These are phyloP conservation scores for Coleophoma cylindrospora DNA, from an alignment of 2,329 filamentous ascomycete species.

Conservation along the genomic window DNA sequence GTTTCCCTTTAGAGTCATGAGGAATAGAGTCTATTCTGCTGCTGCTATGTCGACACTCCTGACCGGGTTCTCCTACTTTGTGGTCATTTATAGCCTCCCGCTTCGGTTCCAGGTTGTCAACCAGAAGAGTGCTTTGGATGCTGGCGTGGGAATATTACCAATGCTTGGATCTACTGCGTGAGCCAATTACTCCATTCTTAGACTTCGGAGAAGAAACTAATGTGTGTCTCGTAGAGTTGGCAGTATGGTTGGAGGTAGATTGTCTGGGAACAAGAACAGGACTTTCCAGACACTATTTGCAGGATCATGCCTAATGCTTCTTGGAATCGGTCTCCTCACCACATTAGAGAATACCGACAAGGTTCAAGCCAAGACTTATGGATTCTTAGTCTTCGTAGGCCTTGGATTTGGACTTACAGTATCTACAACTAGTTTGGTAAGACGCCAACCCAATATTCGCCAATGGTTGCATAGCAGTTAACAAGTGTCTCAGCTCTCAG, in stretches of 20 bases:
- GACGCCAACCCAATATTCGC: not conserved
- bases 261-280: conserved; percentile 49
- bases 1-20: conserved; percentile 46
- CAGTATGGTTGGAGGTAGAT: conserved; percentile 47
- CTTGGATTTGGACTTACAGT: conserved; percentile 46
- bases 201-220: not conserved
- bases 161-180: conserved; percentile 48
- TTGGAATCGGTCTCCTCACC: conserved; percentile 46
- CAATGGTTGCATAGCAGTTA: too few species aligned
- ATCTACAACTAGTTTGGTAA: conserved; percentile 2
- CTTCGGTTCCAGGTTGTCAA: conserved; percentile 56
- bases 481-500: conserved; percentile 42
- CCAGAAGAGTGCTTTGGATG: conserved; percentile 43
- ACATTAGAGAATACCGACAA: conserved; percentile 11
- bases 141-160: conserved; percentile 51
- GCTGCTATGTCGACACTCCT: conserved; percentile 50
- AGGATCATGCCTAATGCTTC: conserved; percentile 43
- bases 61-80: conserved; percentile 51
- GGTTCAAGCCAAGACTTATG: conserved; percentile 29
- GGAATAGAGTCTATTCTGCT: conserved; percentile 41
- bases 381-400: conserved; percentile 50
- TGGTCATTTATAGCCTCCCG: conserved; percentile 50
- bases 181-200: not conserved
- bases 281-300: conserved; percentile 45
- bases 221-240: conserved; percentile 29